These are phyloP conservation scores for Phialophora tarda DNA, from an alignment of 2,329 filamentous ascomycete genomes.

Conservation along the genomic window DNA sequence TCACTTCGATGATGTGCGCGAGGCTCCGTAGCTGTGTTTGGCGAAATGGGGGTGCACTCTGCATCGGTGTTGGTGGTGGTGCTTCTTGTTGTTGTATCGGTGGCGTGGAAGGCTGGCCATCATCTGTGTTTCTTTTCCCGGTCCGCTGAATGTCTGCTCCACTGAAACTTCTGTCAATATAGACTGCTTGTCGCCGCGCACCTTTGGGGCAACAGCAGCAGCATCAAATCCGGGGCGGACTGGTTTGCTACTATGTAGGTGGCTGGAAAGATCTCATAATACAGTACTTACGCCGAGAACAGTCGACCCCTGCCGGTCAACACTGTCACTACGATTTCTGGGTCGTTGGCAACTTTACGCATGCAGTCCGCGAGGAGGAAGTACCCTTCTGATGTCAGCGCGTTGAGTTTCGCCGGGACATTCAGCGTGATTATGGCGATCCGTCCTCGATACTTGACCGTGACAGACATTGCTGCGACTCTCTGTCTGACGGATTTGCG, in stretches of 20 bases:
- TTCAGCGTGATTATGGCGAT: constrained; percentile 86
- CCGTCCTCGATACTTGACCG: constrained; percentile 65
- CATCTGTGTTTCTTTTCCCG: no score
- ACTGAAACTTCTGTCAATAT: not conserved
- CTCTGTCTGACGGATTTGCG: not conserved
- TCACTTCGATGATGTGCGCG: constrained; percentile 85
- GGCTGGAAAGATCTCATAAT: not conserved
- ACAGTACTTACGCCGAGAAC: constrained; percentile 70
- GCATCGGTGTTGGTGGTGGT: constrained; percentile 39
- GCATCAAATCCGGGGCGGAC: not conserved
- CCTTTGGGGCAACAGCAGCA: not conserved
- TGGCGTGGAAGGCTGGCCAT: no score
- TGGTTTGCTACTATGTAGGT: not conserved
- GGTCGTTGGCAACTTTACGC: constrained; percentile 74
- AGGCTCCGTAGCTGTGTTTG: constrained; percentile 70
- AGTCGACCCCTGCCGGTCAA: constrained; percentile 77
- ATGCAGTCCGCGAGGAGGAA: constrained; percentile 75
- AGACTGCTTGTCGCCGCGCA: not conserved
- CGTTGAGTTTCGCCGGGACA: constrained; percentile 84
- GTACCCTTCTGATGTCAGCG: constrained; percentile 73
- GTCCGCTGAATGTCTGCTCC: not conserved
- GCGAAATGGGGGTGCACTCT: constrained; percentile 51
- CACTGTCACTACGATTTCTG: constrained; percentile 84
- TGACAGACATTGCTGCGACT: not conserved
- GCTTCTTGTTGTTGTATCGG: not conserved